phyloP scores from a whole-genome alignment of 148 eudicot species.

The Pharnaceum exiguum region DNA sequence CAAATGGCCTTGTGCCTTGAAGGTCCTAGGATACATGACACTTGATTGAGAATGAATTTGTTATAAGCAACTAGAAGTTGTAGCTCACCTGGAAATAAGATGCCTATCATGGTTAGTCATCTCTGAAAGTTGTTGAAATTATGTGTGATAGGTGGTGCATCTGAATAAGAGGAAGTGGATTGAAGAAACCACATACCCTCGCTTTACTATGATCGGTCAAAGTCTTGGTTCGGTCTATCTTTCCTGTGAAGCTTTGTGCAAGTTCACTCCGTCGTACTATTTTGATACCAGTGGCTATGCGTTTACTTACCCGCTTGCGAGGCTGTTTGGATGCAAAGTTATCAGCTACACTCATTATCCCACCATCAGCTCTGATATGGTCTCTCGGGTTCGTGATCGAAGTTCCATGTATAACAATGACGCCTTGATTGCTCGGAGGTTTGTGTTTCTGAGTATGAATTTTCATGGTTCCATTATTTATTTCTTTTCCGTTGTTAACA shows the following conservation, averaged over 20 bases:
- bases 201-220: conserved; percentile 96
- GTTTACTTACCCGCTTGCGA: conserved; percentile 87
- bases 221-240: conserved; percentile 93
- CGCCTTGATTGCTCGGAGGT: conserved; percentile 73
- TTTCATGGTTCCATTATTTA: neutral
- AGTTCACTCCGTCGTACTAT: conserved; percentile 69
- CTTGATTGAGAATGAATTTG: neutral
- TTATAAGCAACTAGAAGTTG: neutral
- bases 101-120: neutral
- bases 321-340: conserved; percentile 87
- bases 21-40: neutral
- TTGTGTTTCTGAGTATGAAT: conserved; percentile 2
- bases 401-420: conserved; percentile 92
- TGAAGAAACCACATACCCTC: conserved; percentile 91
- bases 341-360: conserved; percentile 96
- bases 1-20: neutral
- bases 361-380: conserved; percentile 94
- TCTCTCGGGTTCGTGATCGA: conserved; percentile 69
- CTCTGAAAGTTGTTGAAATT: conserved; percentile 7
- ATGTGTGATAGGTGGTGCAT: conserved; percentile 71
- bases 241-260: conserved; percentile 88
- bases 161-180: conserved; percentile 88
- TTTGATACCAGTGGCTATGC: conserved; percentile 99
- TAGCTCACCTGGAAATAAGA: neutral
- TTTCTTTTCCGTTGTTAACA: neutral